Evolutionary conservation across 2,329 filamentous ascomycete species (phyloP).

Genomic region (Basipetospora chlamydospora): DNA sequence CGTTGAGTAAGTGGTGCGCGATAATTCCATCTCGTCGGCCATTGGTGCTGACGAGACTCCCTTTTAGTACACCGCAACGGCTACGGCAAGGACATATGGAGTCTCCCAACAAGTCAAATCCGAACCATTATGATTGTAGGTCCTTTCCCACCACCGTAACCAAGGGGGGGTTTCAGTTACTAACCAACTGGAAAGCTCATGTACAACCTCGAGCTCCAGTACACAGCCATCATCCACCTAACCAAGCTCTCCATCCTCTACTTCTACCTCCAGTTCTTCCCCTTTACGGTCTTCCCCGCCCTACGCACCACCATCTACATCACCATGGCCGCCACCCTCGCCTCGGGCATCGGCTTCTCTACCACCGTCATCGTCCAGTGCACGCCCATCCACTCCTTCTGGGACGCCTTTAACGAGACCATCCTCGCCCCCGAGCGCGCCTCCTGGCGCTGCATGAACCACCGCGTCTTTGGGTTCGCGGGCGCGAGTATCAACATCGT

Average conservation of each 20-base stretch:
- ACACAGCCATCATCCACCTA: background rate
- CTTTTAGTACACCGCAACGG: background rate
- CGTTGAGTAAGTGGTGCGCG: background rate
- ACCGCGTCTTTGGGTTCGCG: conserved; percentile 49
- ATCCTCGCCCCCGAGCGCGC: background rate
- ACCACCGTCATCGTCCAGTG: conserved; percentile 10
- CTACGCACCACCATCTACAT: conserved; percentile 8
- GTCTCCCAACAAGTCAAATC: background rate
- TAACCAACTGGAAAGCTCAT: background rate
- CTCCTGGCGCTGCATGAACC: conserved; percentile 37
- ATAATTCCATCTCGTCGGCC: background rate
- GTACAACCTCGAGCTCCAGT: conserved; percentile 4
- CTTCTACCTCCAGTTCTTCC: conserved; percentile 1
- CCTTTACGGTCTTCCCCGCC: background rate
- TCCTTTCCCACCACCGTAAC: too few relatives aligned
- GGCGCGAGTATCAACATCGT: conserved; percentile 55
- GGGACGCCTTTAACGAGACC: conserved; percentile 6
- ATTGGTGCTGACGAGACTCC: background rate
- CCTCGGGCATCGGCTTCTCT: conserved; percentile 10
- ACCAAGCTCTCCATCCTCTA: background rate
- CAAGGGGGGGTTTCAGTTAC: background rate
- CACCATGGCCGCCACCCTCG: conserved; percentile 8
- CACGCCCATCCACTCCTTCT: conserved; percentile 8
- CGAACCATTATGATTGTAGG: background rate
- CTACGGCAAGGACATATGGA: background rate